These are phyloP conservation scores for Xylariaceae sp. DNA, from an alignment of 2,329 filamentous ascomycete genomes.

Conservation along the genomic window DNA sequence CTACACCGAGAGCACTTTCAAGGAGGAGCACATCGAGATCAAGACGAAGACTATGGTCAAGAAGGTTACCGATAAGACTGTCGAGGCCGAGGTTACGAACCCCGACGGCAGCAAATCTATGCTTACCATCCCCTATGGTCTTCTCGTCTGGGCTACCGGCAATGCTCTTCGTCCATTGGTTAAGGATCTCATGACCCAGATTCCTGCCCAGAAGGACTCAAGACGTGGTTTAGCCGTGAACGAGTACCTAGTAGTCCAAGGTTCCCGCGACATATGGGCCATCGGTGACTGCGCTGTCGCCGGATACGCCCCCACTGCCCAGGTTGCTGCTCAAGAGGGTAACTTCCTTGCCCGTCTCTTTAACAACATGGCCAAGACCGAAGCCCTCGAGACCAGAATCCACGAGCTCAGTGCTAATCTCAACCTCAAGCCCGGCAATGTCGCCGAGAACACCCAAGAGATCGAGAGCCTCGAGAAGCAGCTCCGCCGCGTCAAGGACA, in stretches of 20 bases:
- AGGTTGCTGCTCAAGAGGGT: constrained; percentile 94
- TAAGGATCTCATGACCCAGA: constrained; percentile 85
- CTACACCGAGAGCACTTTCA: constrained; percentile 98
- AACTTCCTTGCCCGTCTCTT: constrained; percentile 92
- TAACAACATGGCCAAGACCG: constrained; percentile 98
- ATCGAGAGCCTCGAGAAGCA: constrained; percentile 86
- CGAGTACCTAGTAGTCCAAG: constrained; percentile 98
- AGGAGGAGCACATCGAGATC: constrained; percentile 97
- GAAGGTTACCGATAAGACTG: constrained; percentile 86
- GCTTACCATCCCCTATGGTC: constrained; percentile 84
- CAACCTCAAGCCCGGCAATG: constrained; percentile 59
- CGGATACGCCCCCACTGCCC: constrained; percentile 94
- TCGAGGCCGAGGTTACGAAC: constrained; percentile 80
- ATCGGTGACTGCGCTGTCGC: constrained; percentile 96
- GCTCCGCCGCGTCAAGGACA: constrained; percentile 83
- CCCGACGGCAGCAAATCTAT: constrained; percentile 81
- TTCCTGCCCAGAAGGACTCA: constrained; percentile 92
- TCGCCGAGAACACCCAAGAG: constrained; percentile 65
- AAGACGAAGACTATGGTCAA: constrained; percentile 99
- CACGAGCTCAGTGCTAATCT: constrained; percentile 60
- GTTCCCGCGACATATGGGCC: constrained; percentile 95
- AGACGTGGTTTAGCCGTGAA: constrained; percentile 94
- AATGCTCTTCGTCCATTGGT: constrained; percentile 89
- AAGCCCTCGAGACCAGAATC: constrained; percentile 74
- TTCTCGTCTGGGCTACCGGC: constrained; percentile 97